Evolutionary conservation across 768 basidiomycete genomes (phyloP).

Genomic region (Kwoniella shandongensis): DNA sequence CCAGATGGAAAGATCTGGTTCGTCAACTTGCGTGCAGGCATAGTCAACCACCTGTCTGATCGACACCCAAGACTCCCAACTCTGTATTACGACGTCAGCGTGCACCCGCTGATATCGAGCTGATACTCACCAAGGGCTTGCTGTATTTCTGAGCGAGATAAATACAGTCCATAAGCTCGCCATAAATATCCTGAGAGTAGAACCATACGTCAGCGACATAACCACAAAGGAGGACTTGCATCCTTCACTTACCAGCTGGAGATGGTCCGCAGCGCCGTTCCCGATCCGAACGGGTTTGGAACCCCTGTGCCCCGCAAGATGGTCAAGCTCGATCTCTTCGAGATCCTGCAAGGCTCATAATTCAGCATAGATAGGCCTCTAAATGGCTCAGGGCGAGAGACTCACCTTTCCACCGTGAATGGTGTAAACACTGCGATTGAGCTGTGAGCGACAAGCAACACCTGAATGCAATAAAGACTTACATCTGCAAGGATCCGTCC

Average conservation of each 20-base stretch:
- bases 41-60: conserved; percentile 55
- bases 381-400: not conserved
- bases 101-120: not conserved
- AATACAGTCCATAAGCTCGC: conserved; percentile 91
- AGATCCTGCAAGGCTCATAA: conserved; percentile 64
- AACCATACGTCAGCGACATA: no score
- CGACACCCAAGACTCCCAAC: conserved; percentile 54
- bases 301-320: conserved; percentile 68
- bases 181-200: conserved; percentile 80
- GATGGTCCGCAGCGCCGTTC: conserved; percentile 91
- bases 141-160: conserved; percentile 84
- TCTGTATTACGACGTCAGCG: conserved; percentile 13
- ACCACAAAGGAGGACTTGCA: not conserved
- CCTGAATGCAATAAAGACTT: conserved; percentile 19
- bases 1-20: conserved; percentile 72
- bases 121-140: conserved; percentile 58
- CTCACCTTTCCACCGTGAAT: conserved; percentile 69
- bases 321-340: conserved; percentile 76
- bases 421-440: conserved; percentile 63
- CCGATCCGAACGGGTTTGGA: conserved; percentile 64
- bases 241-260: conserved; percentile 75
- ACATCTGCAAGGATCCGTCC: conserved; percentile 93
- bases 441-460: not conserved
- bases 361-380: not conserved
- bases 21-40: conserved; percentile 69